These are phyloP conservation scores for Fusarium guadeloupense DNA, from an alignment of 2,329 filamentous ascomycete genomes.

Conservation along the genomic window DNA sequence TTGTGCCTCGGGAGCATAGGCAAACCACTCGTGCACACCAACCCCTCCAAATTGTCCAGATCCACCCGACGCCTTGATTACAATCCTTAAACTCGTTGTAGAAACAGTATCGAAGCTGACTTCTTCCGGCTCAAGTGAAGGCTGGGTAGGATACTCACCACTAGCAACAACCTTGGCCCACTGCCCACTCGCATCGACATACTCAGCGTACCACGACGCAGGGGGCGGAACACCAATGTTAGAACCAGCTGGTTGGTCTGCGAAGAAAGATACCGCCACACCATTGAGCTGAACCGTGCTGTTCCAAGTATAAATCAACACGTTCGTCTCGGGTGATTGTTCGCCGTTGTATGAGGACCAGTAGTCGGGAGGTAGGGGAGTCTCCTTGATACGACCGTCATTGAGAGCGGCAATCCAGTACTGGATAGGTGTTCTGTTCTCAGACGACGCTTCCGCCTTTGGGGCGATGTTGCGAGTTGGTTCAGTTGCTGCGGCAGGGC, in stretches of 20 bases:
- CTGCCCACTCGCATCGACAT: conserved; percentile 26
- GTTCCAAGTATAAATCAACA: conserved; percentile 47
- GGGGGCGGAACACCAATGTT: conserved; percentile 46
- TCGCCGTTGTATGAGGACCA: conserved; percentile 48
- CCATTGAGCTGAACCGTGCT: conserved; percentile 44
- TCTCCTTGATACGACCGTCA: conserved; percentile 44
- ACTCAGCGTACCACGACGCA: conserved; percentile 42
- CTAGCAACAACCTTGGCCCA: conserved; percentile 23
- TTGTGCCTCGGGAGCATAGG: conserved; percentile 2
- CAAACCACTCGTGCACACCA: conserved; percentile 14
- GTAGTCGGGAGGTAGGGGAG: conserved; percentile 50
- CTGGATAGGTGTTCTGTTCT: conserved; percentile 47
- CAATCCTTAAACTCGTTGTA: conserved; percentile 31
- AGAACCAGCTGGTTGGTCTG: conserved; percentile 44
- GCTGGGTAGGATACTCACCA: not conserved
- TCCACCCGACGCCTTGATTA: conserved; percentile 1
- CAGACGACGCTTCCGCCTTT: conserved; percentile 38
- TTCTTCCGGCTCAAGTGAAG: not conserved
- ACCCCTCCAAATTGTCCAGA: conserved; percentile 15
- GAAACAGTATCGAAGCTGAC: conserved; percentile 12
- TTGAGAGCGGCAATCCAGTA: conserved; percentile 51
- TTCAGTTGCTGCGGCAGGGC: conserved; percentile 27
- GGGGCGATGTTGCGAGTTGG: conserved; percentile 49
- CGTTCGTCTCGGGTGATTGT: conserved; percentile 44
- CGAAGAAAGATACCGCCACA: conserved; percentile 45